phyloP scores from a whole-genome alignment of 352 stramenopile species.

The Peronospora belbahrii region DNA sequence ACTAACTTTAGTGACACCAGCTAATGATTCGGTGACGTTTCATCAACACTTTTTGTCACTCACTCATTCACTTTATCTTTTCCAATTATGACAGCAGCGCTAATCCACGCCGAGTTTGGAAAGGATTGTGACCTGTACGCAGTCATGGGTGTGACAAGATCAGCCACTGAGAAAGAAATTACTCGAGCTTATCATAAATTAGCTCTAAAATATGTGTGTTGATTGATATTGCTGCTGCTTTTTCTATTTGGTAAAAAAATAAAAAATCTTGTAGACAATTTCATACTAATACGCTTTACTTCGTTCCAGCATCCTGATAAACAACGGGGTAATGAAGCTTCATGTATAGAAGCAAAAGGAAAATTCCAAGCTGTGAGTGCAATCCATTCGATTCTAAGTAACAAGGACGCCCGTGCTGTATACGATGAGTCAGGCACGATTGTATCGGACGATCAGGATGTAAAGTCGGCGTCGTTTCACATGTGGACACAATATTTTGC shows the following conservation, averaged over 20 bases:
- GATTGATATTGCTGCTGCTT: no score
- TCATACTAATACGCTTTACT: no score
- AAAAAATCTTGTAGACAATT: no score
- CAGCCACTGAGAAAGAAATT: constrained; percentile 61
- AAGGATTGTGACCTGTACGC: constrained; percentile 69
- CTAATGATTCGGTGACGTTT: no score
- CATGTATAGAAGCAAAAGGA: constrained; percentile 42
- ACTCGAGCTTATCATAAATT: constrained; percentile 62
- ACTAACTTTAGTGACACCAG: neutral
- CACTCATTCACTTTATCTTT: neutral
- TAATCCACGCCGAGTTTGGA: constrained; percentile 56
- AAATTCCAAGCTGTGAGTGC: constrained; percentile 86
- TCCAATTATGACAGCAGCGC: constrained; percentile 26
- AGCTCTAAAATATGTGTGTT: constrained; percentile 61
- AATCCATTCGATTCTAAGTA: constrained; percentile 79
- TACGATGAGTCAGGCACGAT: constrained; percentile 86
- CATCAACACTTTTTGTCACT: neutral
- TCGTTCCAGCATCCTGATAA: constrained; percentile 92
- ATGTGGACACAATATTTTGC: constrained; percentile 87
- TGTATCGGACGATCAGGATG: constrained; percentile 37
- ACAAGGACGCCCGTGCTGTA: constrained; percentile 55
- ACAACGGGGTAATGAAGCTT: constrained; percentile 60
- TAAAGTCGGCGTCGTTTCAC: constrained; percentile 42
- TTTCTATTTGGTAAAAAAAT: no score
- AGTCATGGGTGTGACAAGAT: constrained; percentile 52